Percentiles rank a stretch among this genome's conserved stretches.
Evolutionary conservation across 768 basidiomycete genomes (phyloP).

Genomic region (Mycena chlorophos): DNA sequence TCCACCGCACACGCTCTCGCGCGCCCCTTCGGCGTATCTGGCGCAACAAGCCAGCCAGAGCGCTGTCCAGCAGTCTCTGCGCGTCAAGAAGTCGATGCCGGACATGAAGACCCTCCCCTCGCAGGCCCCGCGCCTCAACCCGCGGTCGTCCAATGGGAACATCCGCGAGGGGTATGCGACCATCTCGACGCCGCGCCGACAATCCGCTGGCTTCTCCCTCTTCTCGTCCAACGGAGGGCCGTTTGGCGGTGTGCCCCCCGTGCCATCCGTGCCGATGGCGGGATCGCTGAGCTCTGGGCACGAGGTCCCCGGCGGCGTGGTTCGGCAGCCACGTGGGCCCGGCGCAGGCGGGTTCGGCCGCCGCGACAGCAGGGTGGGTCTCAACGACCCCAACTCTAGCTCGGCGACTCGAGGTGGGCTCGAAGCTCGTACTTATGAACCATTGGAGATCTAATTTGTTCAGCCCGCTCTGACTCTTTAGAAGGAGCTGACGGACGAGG

Average conservation of each 20-base stretch:
- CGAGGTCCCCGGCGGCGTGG: slow-evolving; percentile 53
- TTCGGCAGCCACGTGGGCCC: slow-evolving; percentile 86
- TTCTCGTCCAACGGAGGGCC: slow-evolving; percentile 60
- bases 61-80: slow-evolving; percentile 59
- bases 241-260: slow-evolving; percentile 66
- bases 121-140: slow-evolving; percentile 74
- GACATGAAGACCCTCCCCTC: slow-evolving; percentile 88
- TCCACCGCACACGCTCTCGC: slow-evolving; percentile 69
- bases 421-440: slow-evolving; percentile 84
- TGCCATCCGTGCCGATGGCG: slow-evolving; percentile 71
- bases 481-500: slow-evolving; percentile 47
- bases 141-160: slow-evolving; percentile 85
- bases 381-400: slow-evolving; percentile 46
- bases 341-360: slow-evolving; percentile 72
- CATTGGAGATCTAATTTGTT: slow-evolving; percentile 71
- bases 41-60: slow-evolving; percentile 50
- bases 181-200: slow-evolving; percentile 79
- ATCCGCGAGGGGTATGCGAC: slow-evolving; percentile 86
- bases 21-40: slow-evolving; percentile 80
- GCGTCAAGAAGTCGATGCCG: slow-evolving; percentile 98
- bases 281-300: slow-evolving; percentile 45
- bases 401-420: slow-evolving; percentile 54
- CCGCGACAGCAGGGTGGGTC: slow-evolving; percentile 59
- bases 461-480: slow-evolving; percentile 47
- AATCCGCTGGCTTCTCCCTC: slow-evolving; percentile 69